Conservation (phyloP, 2,329 filamentous ascomycete genomes). For the Mariannaea elegans region DNA sequence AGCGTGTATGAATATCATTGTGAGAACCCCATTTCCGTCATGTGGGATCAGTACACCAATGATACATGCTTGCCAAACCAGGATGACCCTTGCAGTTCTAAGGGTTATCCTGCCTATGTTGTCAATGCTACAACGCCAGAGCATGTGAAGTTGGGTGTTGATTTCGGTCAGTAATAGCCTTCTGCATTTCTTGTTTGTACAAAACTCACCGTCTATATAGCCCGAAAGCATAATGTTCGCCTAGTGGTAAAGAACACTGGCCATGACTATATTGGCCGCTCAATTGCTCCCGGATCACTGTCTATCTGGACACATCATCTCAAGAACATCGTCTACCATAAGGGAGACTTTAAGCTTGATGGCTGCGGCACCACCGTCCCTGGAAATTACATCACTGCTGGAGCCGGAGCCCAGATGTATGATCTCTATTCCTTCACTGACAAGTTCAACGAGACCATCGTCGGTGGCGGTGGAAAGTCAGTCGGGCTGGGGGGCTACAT, state of each 20-base stretch:
- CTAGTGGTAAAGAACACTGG: slow-evolving; percentile 52
- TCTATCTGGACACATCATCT: slow-evolving; percentile 64
- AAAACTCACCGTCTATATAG: slow-evolving; percentile 30
- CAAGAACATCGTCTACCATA: slow-evolving; percentile 48
- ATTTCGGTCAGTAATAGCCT: slow-evolving; percentile 50
- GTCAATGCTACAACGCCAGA: slow-evolving; percentile 46
- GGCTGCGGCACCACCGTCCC: slow-evolving; percentile 53
- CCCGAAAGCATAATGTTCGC: slow-evolving; percentile 53
- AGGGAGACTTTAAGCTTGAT: slow-evolving; percentile 51
- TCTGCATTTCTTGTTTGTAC: neutral
- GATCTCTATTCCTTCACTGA: slow-evolving; percentile 58
- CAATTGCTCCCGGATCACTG: slow-evolving; percentile 58
- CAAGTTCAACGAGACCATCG: slow-evolving; percentile 55
- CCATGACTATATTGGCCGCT: slow-evolving; percentile 56
- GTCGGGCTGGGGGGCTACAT: slow-evolving; percentile 70
- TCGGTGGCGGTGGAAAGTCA: slow-evolving; percentile 63
- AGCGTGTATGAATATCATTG: slow-evolving; percentile 40
- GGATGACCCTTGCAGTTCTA: slow-evolving; percentile 43
- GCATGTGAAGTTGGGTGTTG: slow-evolving; percentile 46
- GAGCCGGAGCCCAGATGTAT: slow-evolving; percentile 61
- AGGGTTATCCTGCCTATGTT: slow-evolving; percentile 49
- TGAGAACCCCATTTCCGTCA: slow-evolving; percentile 43
- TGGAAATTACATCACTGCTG: slow-evolving; percentile 60
- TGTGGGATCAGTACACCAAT: slow-evolving; percentile 56
- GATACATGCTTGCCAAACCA: slow-evolving; percentile 59